Base-by-base conservation (phyloP, 495 filamentous ascomycete genomes). In the Aspergillus ostianus region DNA sequence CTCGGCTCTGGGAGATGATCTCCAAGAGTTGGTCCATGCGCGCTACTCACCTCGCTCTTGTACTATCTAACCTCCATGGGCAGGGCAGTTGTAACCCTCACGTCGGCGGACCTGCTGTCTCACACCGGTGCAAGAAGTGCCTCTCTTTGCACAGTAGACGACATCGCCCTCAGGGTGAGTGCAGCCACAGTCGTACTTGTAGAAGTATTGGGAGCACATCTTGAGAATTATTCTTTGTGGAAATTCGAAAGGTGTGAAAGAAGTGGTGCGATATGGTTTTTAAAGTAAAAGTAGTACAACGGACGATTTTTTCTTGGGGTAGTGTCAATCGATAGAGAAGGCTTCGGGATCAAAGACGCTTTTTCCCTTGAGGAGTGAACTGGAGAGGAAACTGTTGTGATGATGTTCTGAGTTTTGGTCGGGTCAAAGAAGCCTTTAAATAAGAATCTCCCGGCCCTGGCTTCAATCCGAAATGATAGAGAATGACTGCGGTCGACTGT, bases 201-300 rank as follows among this genome's bases (percentile, higher is more conserved):
- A 69, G 58, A 74, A 75, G 58, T 78, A 80, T 45, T 74, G 55
- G 3, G 72, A 77, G 54, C 75, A 78, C 75, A 78, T 78, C 29
- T 21, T 71, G 64, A 32, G 41, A 32, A 58, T 29, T 41, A 7
- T 36, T 49, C 51, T 27, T 19, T 54, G 21, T 46, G 20, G n/a
- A 26, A 26, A 21, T 18, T 29, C 36, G 54, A 26, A 23, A 23
- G 29, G 21, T 45, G 6, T 26, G 50, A n/a, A 23, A 23, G 19
- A 30, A 18, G n/a, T 20, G 41, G 54, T 48, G 45, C 7, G n/a
- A 41, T 15, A 10, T 41, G 36, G 36, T 41, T 41, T 41, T 41
- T 41, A 41, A 41, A 41, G 36, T 41, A 41, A 41, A 41, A 41
- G 36, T 17, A 17, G 36, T 54, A 15, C 36, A 41, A 41, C 36